Evolutionary conservation across 2,329 filamentous ascomycete species (phyloP), one percentile per base, ranked within the genome.

Genomic region (Apiospora malaysiana): DNA sequence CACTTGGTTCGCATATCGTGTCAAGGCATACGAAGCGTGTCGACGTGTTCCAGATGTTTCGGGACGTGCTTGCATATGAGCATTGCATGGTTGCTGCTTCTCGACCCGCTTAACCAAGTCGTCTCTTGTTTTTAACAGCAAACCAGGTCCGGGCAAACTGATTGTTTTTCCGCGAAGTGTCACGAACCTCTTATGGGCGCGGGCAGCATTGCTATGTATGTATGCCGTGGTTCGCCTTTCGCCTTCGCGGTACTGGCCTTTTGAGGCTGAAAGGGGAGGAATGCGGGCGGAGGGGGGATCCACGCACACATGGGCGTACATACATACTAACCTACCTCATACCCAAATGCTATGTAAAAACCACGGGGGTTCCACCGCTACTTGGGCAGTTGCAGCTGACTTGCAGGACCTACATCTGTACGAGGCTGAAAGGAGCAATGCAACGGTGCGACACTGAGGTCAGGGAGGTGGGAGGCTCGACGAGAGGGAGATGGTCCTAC

Each of bases 11-110:
- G 56, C 56, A 63, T 12, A 14, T 32, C 32, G n/a, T 37, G 8
- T 40, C 32, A 21, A 63, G 56, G 56, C 56, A 63, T 37, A 63
- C 21, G 56, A 32, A 32, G 32, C 27, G 27, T 21, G 56, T 40
- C 56, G 56, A 63, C 56, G 56, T 63, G 56, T 63, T 63, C 56
- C 18, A 14, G 32, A 21, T 59, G 56, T 63, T 63, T 63, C 56
- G 56, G 56, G 56, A 63, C 9, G 32, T n/a, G n/a, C 56, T n/a
- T 63, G 56, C 56, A 63, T 63, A 21, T 5, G 21, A 63, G 56
- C n/a, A 63, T 40, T 63, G 56, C 27, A 63, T 40, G 56, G 56
- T 6, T 63, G 27, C 56, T 37, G 56, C 56, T n/a, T 14, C 18
- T 14, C 1, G 32, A 63, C 56, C 56, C 56, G 56, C 56, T 40